Evolutionary conservation across 192 early-diverging fungal genomes (phyloP).

Genomic region (Rhizophagus prolifer): DNA sequence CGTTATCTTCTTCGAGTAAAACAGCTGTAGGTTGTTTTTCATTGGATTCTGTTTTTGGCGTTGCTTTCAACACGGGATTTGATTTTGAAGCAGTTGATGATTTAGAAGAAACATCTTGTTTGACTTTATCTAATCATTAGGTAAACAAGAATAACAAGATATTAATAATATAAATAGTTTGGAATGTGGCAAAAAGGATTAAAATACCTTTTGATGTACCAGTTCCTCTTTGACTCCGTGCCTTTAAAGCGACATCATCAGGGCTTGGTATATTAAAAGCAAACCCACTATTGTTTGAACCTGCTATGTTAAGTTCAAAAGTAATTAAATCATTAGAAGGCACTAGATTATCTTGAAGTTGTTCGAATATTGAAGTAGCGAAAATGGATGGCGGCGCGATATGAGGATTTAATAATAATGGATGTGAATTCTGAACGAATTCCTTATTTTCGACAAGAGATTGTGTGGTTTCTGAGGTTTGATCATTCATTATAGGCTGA

Average conservation of each 20-base stretch:
- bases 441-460: background rate
- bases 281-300: slow-evolving; percentile 43
- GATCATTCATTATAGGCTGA: background rate
- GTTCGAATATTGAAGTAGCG: slow-evolving; percentile 38
- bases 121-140: too few relatives aligned
- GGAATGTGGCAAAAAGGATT: background rate
- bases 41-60: background rate
- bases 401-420: slow-evolving; percentile 24
- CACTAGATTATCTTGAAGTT: slow-evolving; percentile 20
- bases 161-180: background rate
- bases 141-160: background rate
- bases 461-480: background rate
- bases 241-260: slow-evolving; percentile 68
- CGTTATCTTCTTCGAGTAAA: slow-evolving; percentile 3
- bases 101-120: too few relatives aligned
- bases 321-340: slow-evolving; percentile 18
- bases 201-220: slow-evolving; percentile 11
- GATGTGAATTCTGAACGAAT: background rate
- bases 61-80: background rate
- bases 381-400: slow-evolving; percentile 40
- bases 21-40: background rate
- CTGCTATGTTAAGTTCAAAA: slow-evolving; percentile 10
- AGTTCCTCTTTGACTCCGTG: slow-evolving; percentile 42
- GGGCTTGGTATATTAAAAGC: slow-evolving; percentile 79
- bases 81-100: background rate